phyloP scores from a whole-genome alignment of 345 rosid genomes.

The Pistacia integerrima region DNA sequence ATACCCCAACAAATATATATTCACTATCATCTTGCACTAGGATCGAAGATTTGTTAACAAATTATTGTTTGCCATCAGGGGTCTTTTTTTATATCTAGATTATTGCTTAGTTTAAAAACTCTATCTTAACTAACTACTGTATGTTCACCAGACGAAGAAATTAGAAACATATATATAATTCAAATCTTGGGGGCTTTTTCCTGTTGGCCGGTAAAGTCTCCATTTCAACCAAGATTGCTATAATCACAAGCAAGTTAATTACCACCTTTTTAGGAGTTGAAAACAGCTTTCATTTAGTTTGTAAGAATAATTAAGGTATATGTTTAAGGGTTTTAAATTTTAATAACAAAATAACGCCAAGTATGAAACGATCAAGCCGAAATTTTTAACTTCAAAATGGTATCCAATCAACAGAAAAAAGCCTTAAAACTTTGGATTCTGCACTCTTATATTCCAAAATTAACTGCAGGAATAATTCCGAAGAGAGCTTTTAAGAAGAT shows the following conservation, averaged over 20 bases:
- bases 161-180: too few species aligned
- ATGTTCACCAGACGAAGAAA: not conserved
- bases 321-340: not conserved
- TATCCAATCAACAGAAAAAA: conserved; percentile 2
- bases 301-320: not conserved
- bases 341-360: not conserved
- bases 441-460: not conserved
- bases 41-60: not conserved
- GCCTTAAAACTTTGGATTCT: conserved; percentile 15
- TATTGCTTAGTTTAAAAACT: not conserved
- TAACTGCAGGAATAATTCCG: not conserved
- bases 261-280: not conserved
- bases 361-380: not conserved
- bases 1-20: conserved; percentile 5
- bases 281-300: not conserved
- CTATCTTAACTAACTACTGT: not conserved
- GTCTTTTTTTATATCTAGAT: not conserved
- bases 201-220: too few species aligned
- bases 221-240: not conserved
- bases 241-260: not conserved
- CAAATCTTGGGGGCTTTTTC: too few species aligned
- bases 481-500: conserved; percentile 17
- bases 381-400: not conserved
- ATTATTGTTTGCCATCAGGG: too few species aligned
- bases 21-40: not conserved